Percentiles rank a stretch among this genome's conserved stretches.
Evolutionary conservation across 805 yeast genomes (phyloP).

Genomic region (Huiozyma sinensis): DNA sequence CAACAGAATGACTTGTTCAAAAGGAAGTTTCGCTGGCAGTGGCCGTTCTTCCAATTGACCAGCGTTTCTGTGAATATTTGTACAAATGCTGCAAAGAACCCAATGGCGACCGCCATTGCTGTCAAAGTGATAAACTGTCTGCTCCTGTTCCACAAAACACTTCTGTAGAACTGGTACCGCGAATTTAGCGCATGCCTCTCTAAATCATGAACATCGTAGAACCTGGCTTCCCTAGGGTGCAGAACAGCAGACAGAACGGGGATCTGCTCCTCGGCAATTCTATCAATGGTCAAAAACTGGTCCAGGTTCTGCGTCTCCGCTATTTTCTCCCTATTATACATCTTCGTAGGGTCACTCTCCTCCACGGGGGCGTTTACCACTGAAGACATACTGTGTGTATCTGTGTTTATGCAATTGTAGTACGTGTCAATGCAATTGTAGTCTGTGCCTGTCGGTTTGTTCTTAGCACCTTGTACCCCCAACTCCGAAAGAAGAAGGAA

Average conservation of each 20-base stretch:
- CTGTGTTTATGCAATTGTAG: neutral
- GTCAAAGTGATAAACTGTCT: constrained; percentile 61
- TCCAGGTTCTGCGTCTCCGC: constrained; percentile 35
- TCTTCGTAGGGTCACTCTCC: neutral
- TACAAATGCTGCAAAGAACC: constrained; percentile 71
- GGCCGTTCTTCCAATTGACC: constrained; percentile 69
- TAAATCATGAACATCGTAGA: neutral
- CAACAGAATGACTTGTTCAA: constrained; percentile 75
- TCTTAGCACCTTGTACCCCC: neutral
- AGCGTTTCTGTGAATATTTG: constrained; percentile 80
- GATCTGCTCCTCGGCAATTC: constrained; percentile 49
- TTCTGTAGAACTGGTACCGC: constrained; percentile 7
- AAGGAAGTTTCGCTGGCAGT: constrained; percentile 61
- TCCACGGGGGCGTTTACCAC: neutral
- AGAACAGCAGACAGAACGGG: constrained; percentile 27
- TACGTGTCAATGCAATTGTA: too few species aligned
- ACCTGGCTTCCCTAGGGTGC: neutral
- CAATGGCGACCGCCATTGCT: constrained; percentile 64
- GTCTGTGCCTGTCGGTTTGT: too few species aligned
- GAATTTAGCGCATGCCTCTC: constrained; percentile 5
- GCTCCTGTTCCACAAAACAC: constrained; percentile 20
- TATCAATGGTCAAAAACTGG: constrained; percentile 57
- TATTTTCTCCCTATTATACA: neutral
- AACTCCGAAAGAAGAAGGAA: too few species aligned
- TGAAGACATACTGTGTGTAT: neutral